Conservation (phyloP, 441 rosid genomes). For the Pelargonium myrrhifolium region DNA sequence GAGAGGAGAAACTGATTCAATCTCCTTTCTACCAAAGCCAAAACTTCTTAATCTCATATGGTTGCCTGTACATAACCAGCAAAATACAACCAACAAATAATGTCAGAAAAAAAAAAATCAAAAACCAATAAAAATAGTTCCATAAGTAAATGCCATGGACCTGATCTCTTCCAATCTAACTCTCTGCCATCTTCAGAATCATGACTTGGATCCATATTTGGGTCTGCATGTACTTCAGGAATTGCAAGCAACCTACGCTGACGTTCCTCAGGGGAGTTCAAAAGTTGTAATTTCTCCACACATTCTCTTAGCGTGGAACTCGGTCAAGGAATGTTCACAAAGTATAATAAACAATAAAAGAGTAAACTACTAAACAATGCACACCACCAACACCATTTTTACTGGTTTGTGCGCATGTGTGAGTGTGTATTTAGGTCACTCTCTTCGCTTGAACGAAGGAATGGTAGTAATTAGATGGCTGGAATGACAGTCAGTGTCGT, state of each 20-base stretch:
- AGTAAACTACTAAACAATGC: constrained; percentile 11
- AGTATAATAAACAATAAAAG: constrained; percentile 14
- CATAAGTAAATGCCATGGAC: constrained; percentile 25
- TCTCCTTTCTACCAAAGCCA: constrained; percentile 29
- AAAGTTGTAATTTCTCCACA: constrained; percentile 66
- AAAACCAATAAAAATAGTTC: constrained; percentile 13
- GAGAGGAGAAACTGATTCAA: constrained; percentile 24
- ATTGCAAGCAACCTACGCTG: constrained; percentile 60
- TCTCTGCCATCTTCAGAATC: constrained; percentile 42
- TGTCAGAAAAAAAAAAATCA: constrained; percentile 18
- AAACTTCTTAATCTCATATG: constrained; percentile 25
- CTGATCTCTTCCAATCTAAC: constrained; percentile 43
- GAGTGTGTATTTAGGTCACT: not conserved
- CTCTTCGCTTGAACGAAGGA: not conserved
- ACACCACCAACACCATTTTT: constrained; percentile 9
- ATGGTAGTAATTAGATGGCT: not conserved
- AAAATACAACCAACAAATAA: constrained; percentile 17
- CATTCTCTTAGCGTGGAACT: constrained; percentile 76
- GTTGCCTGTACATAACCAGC: constrained; percentile 39
- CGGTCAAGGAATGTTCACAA: constrained; percentile 53
- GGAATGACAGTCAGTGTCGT: not conserved
- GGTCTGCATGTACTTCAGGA: constrained; percentile 67
- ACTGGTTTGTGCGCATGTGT: not conserved
- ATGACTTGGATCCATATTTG: constrained; percentile 42
- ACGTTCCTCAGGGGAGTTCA: constrained; percentile 63